Conservation (phyloP, 2,329 filamentous ascomycete genomes). For the Pseudogymnoascus sp. region DNA sequence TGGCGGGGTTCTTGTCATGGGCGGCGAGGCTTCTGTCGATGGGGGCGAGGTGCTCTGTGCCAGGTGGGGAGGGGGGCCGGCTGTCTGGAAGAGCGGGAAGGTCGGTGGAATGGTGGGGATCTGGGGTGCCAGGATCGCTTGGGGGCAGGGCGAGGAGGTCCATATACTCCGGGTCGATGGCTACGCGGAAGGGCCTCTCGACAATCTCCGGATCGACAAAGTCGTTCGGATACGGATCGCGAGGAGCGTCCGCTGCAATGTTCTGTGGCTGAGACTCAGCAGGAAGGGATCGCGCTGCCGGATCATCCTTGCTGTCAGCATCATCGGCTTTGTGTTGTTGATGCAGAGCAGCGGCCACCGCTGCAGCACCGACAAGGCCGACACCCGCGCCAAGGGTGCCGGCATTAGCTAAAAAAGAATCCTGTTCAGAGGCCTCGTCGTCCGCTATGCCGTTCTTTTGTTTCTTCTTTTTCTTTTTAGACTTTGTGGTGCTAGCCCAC, state of each 20-base stretch:
- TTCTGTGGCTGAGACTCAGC: constrained; percentile 2
- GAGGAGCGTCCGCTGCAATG: neutral
- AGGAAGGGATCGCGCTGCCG: constrained; percentile 13
- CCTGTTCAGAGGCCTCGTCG: constrained; percentile 28
- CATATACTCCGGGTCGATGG: constrained; percentile 58
- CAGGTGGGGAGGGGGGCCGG: constrained; percentile 45
- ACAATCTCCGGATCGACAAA: constrained; percentile 51
- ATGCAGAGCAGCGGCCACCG: constrained; percentile 30
- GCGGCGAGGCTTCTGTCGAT: constrained; percentile 23
- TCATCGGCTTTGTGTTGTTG: constrained; percentile 28
- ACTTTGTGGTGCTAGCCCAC: constrained; percentile 1
- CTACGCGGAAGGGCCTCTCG: constrained; percentile 51
- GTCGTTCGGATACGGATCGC: constrained; percentile 18
- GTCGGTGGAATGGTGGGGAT: constrained; percentile 27
- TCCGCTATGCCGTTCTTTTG: constrained; percentile 22
- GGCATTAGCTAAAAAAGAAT: constrained; percentile 67
- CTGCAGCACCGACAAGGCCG: constrained; percentile 49
- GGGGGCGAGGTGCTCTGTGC: constrained; percentile 29
- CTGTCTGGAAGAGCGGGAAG: constrained; percentile 52
- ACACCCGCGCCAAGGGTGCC: constrained; percentile 62
- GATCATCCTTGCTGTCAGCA: constrained; percentile 20
- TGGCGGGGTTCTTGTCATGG: neutral
- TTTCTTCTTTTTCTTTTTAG: constrained; percentile 17
- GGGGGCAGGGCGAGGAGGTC: constrained; percentile 58
- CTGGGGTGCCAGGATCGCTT: constrained; percentile 46